Evolutionary conservation across 2,329 filamentous ascomycete genomes (phyloP), one percentile per base, ranked within the genome.

Genomic region (Penicillium concentricum): DNA sequence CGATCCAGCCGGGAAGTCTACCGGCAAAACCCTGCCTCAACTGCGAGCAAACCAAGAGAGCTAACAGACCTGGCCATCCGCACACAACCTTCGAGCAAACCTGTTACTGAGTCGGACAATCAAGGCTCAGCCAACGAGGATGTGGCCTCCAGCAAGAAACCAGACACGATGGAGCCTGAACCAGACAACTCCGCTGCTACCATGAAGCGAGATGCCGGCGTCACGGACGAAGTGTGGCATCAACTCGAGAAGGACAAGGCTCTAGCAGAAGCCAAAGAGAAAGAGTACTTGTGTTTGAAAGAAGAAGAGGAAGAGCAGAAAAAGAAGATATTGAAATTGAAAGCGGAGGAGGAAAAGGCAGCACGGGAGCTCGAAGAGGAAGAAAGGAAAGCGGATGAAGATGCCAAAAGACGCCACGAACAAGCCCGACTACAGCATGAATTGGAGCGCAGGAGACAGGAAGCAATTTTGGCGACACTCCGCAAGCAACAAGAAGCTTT

Each of bases 401-500:
- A 63, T 7, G 49, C 53, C 4, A 16, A 65, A 57, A 18, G 59
- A 72, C n/a, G 70, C 74, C 57, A 73, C 72, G 55, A 67, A 65
- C 58, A 75, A 53, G 57, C 49, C 15, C 60, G 58, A 10, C 28
- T 66, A 12, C 39, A 45, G 20, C 62, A 54, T 38, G 63, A 66
- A 61, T 58, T 58, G 38, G 69, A 46, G 60, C 71, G 56, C 56
- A 61, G 51, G 58, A 68, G 61, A 42, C 68, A 34, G 66, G 68
- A 73, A 24, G 70, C 63, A 15, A 69, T 75, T 34, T 35, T 75
- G 38, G 77, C 79, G 26, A 74, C 81, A 37, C 67, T 74, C 15
- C 69, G 74, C 4, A 79, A 58, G 76, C 76, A 55, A n/a, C 62
- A 43, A 56, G 66, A 74, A 58, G 51, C 51, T 30, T 15, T 32